These are phyloP conservation scores for Coemansia sp. DNA, from an alignment of 192 early-diverging fungal species.

Conservation along the genomic window DNA sequence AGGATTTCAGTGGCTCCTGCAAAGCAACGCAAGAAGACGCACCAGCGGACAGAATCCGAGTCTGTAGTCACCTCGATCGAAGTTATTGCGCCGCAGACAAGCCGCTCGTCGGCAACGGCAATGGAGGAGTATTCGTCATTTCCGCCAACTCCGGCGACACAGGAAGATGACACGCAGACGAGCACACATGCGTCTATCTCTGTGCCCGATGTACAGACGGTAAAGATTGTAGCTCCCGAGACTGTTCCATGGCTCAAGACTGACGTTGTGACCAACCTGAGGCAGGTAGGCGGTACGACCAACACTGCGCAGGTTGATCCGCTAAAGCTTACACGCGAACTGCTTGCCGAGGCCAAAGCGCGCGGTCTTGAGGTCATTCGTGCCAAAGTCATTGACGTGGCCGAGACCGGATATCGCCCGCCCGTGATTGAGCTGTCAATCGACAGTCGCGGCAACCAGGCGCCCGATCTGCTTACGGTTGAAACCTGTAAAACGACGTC, in stretches of 20 bases:
- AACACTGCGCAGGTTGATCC: slow-evolving; percentile 51
- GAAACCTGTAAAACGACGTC: slow-evolving; percentile 4
- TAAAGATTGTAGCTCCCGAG: slow-evolving; percentile 34
- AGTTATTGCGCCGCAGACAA: slow-evolving; percentile 36
- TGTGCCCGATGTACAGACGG: slow-evolving; percentile 28
- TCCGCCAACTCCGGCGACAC: slow-evolving; percentile 8
- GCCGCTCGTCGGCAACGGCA: slow-evolving; percentile 12
- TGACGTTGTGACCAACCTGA: slow-evolving; percentile 31
- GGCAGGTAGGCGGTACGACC: slow-evolving; percentile 33
- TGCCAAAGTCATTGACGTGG: slow-evolving; percentile 46
- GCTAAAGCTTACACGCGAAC: slow-evolving; percentile 37
- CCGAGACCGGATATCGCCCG: slow-evolving; percentile 38
- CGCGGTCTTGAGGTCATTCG: slow-evolving; percentile 29
- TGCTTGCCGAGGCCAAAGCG: slow-evolving; percentile 41
- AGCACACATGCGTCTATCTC: slow-evolving; percentile 46
- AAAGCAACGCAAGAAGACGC: slow-evolving; percentile 40
- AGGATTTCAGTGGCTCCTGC: slow-evolving; percentile 43
- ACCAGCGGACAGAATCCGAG: slow-evolving; percentile 38
- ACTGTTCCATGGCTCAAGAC: slow-evolving; percentile 46
- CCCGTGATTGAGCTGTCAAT: slow-evolving; percentile 39
- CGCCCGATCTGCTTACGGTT: slow-evolving; percentile 5
- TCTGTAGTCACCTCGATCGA: slow-evolving; percentile 45
- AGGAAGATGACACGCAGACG: slow-evolving; percentile 21
- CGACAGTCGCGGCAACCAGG: slow-evolving; percentile 7
- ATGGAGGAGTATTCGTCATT: slow-evolving; percentile 20